phyloP scores from a whole-genome alignment of 2,329 filamentous ascomycete species.

The Epichloe glyceriae region DNA sequence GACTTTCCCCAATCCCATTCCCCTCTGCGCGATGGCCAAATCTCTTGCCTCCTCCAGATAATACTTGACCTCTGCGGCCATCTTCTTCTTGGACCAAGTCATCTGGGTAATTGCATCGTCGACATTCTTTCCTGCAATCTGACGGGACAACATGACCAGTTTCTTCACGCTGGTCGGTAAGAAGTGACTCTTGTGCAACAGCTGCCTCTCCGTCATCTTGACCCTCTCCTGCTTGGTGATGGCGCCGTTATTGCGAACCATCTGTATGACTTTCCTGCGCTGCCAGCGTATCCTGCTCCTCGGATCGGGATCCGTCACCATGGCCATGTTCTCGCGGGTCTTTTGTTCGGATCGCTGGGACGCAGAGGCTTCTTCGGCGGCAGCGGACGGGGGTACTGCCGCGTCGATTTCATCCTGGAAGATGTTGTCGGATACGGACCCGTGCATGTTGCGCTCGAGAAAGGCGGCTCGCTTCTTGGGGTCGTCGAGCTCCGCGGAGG shows the following conservation, averaged over 20 bases:
- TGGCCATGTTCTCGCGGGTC: slow-evolving; percentile 40
- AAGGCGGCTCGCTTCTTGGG: slow-evolving; percentile 29
- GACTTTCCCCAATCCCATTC: slow-evolving; percentile 62
- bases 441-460: slow-evolving; percentile 25
- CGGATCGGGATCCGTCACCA: slow-evolving; percentile 64
- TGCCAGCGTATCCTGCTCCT: slow-evolving; percentile 60
- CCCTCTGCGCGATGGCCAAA: slow-evolving; percentile 62
- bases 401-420: slow-evolving; percentile 47
- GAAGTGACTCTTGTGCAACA: slow-evolving; percentile 49
- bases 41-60: slow-evolving; percentile 75
- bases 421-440: slow-evolving; percentile 41
- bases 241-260: slow-evolving; percentile 46
- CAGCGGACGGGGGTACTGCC: slow-evolving; percentile 10
- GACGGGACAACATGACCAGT: slow-evolving; percentile 68
- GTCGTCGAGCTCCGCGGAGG: slow-evolving; percentile 26
- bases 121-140: slow-evolving; percentile 86
- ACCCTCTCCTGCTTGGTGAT: slow-evolving; percentile 51
- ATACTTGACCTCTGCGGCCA: slow-evolving; percentile 63
- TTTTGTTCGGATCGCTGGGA: slow-evolving; percentile 22
- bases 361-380: slow-evolving; percentile 6
- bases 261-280: slow-evolving; percentile 69
- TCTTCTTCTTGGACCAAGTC: slow-evolving; percentile 90
- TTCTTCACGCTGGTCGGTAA: slow-evolving; percentile 89
- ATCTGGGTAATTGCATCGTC: slow-evolving; percentile 92
- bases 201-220: slow-evolving; percentile 46